These are phyloP conservation scores for Penicillium vulpinum DNA, from an alignment of 2,329 filamentous ascomycete species.

Conservation along the genomic window DNA sequence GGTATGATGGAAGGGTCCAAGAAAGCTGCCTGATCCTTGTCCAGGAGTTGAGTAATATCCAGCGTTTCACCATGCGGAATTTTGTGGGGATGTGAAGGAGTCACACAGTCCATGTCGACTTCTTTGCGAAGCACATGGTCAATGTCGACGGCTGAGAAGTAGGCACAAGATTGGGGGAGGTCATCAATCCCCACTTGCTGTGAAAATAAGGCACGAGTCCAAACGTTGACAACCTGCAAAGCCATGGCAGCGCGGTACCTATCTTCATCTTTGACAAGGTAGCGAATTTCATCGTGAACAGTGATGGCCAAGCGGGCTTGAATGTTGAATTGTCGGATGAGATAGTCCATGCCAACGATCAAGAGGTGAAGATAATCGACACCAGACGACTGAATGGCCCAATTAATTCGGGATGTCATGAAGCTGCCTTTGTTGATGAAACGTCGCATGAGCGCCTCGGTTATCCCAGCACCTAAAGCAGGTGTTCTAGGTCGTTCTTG, in stretches of 20 bases:
- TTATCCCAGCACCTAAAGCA: conserved; percentile 91
- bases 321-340: conserved; percentile 81
- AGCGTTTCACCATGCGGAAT: conserved; percentile 85
- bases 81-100: conserved; percentile 74
- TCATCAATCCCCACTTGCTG: conserved; percentile 97
- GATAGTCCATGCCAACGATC: conserved; percentile 91
- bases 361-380: conserved; percentile 96
- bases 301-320: conserved; percentile 85
- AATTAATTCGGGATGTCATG: conserved; percentile 95
- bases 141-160: conserved; percentile 93
- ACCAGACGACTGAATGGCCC: conserved; percentile 96
- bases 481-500: conserved; percentile 89
- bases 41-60: conserved; percentile 76
- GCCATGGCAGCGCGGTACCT: conserved; percentile 90
- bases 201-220: conserved; percentile 96
- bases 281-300: conserved; percentile 96
- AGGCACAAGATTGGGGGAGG: conserved; percentile 89
- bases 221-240: conserved; percentile 88
- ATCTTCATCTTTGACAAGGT: conserved; percentile 81
- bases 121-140: conserved; percentile 96
- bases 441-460: conserved; percentile 85
- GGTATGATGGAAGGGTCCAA: conserved; percentile 68
- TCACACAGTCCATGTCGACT: conserved; percentile 96
- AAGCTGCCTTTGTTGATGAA: conserved; percentile 88
- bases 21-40: conserved; percentile 66